phyloP scores from a whole-genome alignment of 192 early-diverging fungal species.

The Backusella morwellensis region DNA sequence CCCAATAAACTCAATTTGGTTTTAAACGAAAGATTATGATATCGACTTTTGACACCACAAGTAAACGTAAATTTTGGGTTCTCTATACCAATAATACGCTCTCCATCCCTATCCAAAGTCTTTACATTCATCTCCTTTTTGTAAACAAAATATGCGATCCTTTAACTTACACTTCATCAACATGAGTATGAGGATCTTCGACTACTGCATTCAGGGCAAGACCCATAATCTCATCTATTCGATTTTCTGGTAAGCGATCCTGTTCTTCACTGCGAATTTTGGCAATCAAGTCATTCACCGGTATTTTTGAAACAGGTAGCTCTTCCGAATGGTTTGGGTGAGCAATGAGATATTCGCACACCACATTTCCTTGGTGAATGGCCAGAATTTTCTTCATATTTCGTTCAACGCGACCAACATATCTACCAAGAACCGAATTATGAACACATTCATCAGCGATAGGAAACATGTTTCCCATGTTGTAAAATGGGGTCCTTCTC shows the following conservation, averaged over 20 bases:
- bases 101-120: background rate
- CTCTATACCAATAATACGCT: background rate
- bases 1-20: background rate
- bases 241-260: background rate
- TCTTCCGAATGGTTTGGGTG: background rate
- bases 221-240: background rate
- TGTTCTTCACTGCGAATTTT: background rate
- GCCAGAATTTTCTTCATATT: background rate
- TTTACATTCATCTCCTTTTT: background rate
- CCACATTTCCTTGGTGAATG: background rate
- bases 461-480: background rate
- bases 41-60: background rate
- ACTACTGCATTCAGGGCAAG: background rate
- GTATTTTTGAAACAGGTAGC: background rate
- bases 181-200: background rate
- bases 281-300: background rate
- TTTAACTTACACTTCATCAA: background rate
- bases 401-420: conserved; percentile 3
- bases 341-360: background rate
- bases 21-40: background rate
- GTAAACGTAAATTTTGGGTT: background rate
- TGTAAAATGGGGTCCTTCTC: background rate
- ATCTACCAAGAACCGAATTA: background rate
- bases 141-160: background rate
- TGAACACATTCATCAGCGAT: conserved; percentile 16